Conservation (phyloP, 257 asterid genomes). For the Schizonepeta tenuifolia region DNA sequence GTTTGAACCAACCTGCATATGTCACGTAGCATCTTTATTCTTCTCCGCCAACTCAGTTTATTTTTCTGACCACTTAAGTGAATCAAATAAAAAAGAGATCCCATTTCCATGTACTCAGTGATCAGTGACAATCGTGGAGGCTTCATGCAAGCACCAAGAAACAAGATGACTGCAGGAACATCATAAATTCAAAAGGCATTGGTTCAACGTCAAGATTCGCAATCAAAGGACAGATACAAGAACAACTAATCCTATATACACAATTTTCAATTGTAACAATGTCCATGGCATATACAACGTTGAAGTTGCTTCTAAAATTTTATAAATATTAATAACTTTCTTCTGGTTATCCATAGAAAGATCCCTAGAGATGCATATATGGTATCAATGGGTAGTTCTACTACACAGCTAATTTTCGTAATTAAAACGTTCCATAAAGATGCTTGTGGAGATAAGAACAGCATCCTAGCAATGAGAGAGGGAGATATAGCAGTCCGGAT, state of each 20-base stretch:
- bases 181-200: slow-evolving; percentile 17
- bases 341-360: not conserved
- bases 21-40: slow-evolving; percentile 91
- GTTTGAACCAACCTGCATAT: slow-evolving; percentile 77
- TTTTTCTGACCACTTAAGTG: slow-evolving; percentile 93
- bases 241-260: not conserved
- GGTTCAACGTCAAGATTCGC: slow-evolving; percentile 22
- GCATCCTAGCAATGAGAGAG: not conserved
- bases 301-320: not conserved
- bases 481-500: not conserved
- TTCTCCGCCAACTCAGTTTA: slow-evolving; percentile 85
- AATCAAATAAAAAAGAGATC: slow-evolving; percentile 82
- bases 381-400: not conserved
- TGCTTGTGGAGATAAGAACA: not conserved
- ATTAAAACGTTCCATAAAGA: not conserved
- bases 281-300: not conserved
- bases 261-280: slow-evolving; percentile 3
- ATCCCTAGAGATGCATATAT: not conserved
- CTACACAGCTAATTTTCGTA: not conserved
- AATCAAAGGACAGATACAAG: not conserved
- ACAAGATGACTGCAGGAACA: slow-evolving; percentile 75
- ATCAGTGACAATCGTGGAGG: slow-evolving; percentile 93
- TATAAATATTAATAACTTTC: no score
- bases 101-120: slow-evolving; percentile 99
- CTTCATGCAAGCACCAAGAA: slow-evolving; percentile 93